Conservation (phyloP, 2,329 filamentous ascomycete species). For the Magnaporthiopsis poae region DNA sequence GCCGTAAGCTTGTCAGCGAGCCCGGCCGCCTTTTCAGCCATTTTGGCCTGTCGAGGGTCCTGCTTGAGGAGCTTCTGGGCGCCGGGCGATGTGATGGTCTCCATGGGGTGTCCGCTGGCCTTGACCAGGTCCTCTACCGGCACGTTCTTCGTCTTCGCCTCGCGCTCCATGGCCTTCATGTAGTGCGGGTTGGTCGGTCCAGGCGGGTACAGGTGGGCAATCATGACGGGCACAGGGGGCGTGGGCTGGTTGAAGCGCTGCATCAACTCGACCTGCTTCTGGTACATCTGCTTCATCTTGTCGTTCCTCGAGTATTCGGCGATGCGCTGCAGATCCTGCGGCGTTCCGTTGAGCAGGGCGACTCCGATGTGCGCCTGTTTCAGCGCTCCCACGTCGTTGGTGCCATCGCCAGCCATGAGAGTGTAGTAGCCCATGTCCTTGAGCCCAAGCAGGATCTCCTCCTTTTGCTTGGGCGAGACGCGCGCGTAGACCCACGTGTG, state of each 20-base stretch:
- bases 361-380: slow-evolving; percentile 98
- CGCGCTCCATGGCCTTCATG: slow-evolving; percentile 78
- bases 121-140: slow-evolving; percentile 48
- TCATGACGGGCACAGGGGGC: slow-evolving; percentile 83
- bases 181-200: slow-evolving; percentile 89
- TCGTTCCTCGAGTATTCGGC: slow-evolving; percentile 87
- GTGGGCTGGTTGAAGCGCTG: slow-evolving; percentile 84
- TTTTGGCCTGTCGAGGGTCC: slow-evolving; percentile 46
- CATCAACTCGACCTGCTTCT: slow-evolving; percentile 90
- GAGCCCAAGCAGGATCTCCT: slow-evolving; percentile 90
- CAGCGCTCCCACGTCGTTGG: slow-evolving; percentile 92
- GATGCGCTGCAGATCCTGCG: slow-evolving; percentile 82
- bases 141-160: slow-evolving; percentile 69
- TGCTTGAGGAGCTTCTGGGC: slow-evolving; percentile 49
- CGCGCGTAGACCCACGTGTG: slow-evolving; percentile 96
- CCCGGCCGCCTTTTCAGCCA: slow-evolving; percentile 61
- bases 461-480: slow-evolving; percentile 97
- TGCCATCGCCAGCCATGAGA: slow-evolving; percentile 96
- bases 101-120: slow-evolving; percentile 41
- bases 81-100: slow-evolving; percentile 57
- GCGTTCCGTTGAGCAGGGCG: slow-evolving; percentile 86
- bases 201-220: slow-evolving; percentile 88
- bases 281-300: slow-evolving; percentile 97
- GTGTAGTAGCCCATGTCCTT: slow-evolving; percentile 97
- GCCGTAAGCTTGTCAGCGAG: slow-evolving; percentile 79